Percentiles rank a stretch among this genome's conserved stretches.
These are phyloP conservation scores for Smallanthus sonchifolius DNA, from an alignment of 129 eudicot species.

Conservation along the genomic window DNA sequence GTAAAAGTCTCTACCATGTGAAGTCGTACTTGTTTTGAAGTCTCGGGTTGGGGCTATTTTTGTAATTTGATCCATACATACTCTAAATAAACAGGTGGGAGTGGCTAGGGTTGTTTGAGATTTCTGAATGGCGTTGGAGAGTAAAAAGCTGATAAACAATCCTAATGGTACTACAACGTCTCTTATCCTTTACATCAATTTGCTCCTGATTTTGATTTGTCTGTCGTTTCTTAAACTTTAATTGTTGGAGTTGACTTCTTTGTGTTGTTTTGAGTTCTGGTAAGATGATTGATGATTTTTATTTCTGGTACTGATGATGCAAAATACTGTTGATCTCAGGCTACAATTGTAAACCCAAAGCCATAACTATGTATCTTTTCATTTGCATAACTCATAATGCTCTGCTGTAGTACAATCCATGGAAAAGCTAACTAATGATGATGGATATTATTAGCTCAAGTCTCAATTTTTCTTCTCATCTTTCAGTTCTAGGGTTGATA, in stretches of 20 bases:
- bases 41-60: background rate
- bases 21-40: too few relatives aligned
- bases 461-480: background rate
- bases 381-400: conserved; percentile 4
- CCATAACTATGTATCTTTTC: background rate
- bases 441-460: background rate
- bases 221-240: background rate
- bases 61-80: background rate
- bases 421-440: background rate
- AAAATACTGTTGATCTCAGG: too few relatives aligned
- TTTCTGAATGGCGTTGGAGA: conserved; percentile 50
- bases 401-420: background rate
- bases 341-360: too few relatives aligned
- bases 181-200: background rate
- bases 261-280: conserved; percentile 6
- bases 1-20: too few relatives aligned
- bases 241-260: conserved; percentile 1
- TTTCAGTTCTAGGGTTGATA: conserved; percentile 4
- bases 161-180: conserved; percentile 53
- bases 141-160: conserved; percentile 73
- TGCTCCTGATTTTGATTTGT: conserved; percentile 9
- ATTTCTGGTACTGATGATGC: too few relatives aligned
- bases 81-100: background rate
- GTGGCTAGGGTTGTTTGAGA: background rate
- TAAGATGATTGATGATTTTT: background rate